Conservation (phyloP, 1,139 yeast genomes). For the Kodamaea alishanica region DNA sequence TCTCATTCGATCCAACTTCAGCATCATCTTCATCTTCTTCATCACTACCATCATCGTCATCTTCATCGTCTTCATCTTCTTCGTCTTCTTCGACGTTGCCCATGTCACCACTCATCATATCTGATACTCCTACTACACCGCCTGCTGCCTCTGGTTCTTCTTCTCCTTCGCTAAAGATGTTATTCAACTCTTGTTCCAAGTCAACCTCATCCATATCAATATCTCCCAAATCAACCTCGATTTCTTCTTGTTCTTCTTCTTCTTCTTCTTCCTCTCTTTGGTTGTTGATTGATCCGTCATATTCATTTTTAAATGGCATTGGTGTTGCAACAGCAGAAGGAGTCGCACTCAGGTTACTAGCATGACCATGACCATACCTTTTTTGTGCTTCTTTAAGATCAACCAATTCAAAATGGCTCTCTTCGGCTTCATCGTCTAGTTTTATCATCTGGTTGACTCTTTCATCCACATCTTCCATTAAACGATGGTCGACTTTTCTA, state of each 20-base stretch:
- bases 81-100: conserved; percentile 24
- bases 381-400: conserved; percentile 40
- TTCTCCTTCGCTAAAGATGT: conserved; percentile 29
- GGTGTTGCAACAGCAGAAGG: conserved; percentile 24
- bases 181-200: conserved; percentile 41
- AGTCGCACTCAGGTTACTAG: conserved; percentile 15
- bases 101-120: conserved; percentile 7
- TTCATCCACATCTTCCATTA: conserved; percentile 66
- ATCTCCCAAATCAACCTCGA: conserved; percentile 19
- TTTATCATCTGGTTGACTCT: conserved; percentile 73
- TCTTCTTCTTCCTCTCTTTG: conserved; percentile 18
- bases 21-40: conserved; percentile 30
- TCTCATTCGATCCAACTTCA: conserved; percentile 22
- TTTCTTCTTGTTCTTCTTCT: conserved; percentile 13
- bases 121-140: conserved; percentile 8
- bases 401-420: conserved; percentile 71
- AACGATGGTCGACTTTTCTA: conserved; percentile 47
- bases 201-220: conserved; percentile 13
- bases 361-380: conserved; percentile 14
- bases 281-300: conserved; percentile 1
- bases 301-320: conserved; percentile 12
- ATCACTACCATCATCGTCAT: conserved; percentile 27
- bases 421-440: conserved; percentile 81
- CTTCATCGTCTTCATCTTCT: conserved; percentile 28
- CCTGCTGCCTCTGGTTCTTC: conserved; percentile 14